Evolutionary conservation across 768 basidiomycete genomes (phyloP), one percentile per base, ranked within the genome.

Genomic region (Tulasnella sp.): DNA sequence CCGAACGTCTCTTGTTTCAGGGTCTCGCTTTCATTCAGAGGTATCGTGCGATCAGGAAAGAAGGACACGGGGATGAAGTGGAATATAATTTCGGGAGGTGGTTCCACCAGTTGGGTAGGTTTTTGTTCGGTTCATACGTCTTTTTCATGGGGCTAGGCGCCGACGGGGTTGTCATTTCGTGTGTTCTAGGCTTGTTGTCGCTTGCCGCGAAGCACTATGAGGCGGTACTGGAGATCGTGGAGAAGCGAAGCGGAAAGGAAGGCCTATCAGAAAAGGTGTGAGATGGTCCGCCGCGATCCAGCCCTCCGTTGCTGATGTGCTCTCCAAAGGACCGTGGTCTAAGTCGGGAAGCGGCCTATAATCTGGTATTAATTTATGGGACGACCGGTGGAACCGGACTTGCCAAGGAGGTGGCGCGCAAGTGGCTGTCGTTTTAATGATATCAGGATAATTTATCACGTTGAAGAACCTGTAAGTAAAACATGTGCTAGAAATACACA

Each of bases 71-170:
- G 21, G 77, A 80, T 27, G 93, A 98, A 68, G 83, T 94, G 3
- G 89, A 99, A 58, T 97, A 79, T 67, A 99, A 99, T 68, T 87
- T 93, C 65, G 94, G 84, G 0, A 75, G 94, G 43, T 79, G 82
- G 1, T 98, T 96, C 67, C 94, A 98, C 65, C 86, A 92, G 59
- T 73, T 96, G n/a, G 87, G 91, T 90, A 60, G 54, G 77, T 63
- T 11, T 0, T 43, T 23, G 8, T 56, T 3, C 11, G 11, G 3
- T 45, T 37, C 11, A 17, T 39, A 12, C 29, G 49, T 32, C 15
- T 43, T 31, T 57, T 46, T 53, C 59, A 2, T n/a, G n/a, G n/a
- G n/a, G n/a, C n/a, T n/a, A n/a, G n/a, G n/a, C n/a, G n/a, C n/a
- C n/a, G n/a, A n/a, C n/a, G n/a, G n/a, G n/a, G n/a, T 32, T 40